A percentile compares a stretch with the other conserved stretches of the same genome.
Conservation (phyloP, 495 filamentous ascomycete genomes). For the Recurvomyces mirabilis region DNA sequence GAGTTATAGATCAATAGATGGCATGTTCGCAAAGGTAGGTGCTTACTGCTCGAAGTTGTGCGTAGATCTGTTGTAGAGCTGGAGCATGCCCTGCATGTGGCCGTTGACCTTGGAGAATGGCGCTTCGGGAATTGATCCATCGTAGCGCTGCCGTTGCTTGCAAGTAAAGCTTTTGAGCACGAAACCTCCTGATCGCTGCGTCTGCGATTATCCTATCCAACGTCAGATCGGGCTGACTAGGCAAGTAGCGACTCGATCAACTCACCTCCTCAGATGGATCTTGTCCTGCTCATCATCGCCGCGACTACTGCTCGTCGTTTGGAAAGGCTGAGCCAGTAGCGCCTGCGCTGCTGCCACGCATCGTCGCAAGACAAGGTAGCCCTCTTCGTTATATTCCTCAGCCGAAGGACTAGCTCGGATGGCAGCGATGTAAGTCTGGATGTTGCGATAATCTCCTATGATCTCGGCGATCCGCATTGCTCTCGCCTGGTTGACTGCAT, state of each 20-base stretch:
- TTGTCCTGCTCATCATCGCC: conserved; percentile 59
- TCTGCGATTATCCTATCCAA: conserved; percentile 69
- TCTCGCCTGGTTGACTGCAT: conserved; percentile 70
- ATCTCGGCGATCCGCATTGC: conserved; percentile 72
- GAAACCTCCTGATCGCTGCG: conserved; percentile 66
- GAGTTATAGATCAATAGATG: background rate
- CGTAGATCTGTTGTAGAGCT: conserved; percentile 48
- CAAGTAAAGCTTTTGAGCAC: conserved; percentile 75
- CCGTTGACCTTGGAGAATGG: conserved; percentile 52
- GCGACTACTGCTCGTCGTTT: conserved; percentile 38
- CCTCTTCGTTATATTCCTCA: conserved; percentile 69
- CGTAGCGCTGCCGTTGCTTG: conserved; percentile 63
- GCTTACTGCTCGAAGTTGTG: conserved; percentile 52
- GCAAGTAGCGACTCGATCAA: too few relatives aligned
- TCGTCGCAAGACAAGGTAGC: conserved; percentile 64
- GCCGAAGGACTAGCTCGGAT: conserved; percentile 46
- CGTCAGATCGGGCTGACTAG: too few relatives aligned
- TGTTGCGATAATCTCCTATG: conserved; percentile 71
- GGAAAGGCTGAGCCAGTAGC: conserved; percentile 59
- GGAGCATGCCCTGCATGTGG: conserved; percentile 46
- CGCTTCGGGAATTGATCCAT: conserved; percentile 66
- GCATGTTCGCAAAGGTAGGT: too few relatives aligned
- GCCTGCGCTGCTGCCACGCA: conserved; percentile 64
- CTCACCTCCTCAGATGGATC: conserved; percentile 63
- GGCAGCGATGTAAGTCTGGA: conserved; percentile 69